Evolutionary conservation across 768 basidiomycete genomes (phyloP), one percentile per base, ranked within the genome.

Genomic region (Dioszegia hungarica): DNA sequence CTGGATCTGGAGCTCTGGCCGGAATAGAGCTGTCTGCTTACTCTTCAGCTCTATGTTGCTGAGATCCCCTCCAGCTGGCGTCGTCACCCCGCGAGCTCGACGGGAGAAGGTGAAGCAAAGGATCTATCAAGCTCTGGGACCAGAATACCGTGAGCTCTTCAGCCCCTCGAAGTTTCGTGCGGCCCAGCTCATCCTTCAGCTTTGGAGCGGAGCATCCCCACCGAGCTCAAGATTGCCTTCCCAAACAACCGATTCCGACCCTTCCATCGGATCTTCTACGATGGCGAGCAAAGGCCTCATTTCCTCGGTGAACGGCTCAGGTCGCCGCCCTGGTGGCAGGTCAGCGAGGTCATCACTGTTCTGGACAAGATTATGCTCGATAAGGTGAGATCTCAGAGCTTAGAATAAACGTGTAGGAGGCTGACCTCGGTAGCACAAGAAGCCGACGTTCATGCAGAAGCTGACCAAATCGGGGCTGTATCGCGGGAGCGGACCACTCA

Each of bases 141-240:
- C 55, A n/a, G 57, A 37, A 2, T 68, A 57, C 59, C 49, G 69
- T 66, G 44, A 47, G 66, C 27, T 17, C 24, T 11, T 24, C 22
- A 5, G 24, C 17, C 57, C 85, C 88, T 10, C 86, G 83, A 85
- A 27, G 9, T 34, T 29, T 9, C 17, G 4, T n/a, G 17, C 38
- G 31, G 1, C 1, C 19, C 31, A 3, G 39, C 38, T 51, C 38
- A 48, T 11, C 17, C 9, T 34, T 55, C 33, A 25, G 68, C 66
- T 10, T 36, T 45, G 27, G 73, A 75, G 24, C 54, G 62, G 40
- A 60, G 44, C 28, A 61, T 64, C 37, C 67, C 34, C 60, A 89
- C 89, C 62, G 92, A 94, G 77, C 90, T 93, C 79, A 93, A 92
- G 73, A 88, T 94, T 69, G 89, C 91, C 1, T 95, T 92, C 78